These are phyloP conservation scores for Magnolia kwangsiensis DNA, from an alignment of 164 flowering plant genomes.

Conservation along the genomic window DNA sequence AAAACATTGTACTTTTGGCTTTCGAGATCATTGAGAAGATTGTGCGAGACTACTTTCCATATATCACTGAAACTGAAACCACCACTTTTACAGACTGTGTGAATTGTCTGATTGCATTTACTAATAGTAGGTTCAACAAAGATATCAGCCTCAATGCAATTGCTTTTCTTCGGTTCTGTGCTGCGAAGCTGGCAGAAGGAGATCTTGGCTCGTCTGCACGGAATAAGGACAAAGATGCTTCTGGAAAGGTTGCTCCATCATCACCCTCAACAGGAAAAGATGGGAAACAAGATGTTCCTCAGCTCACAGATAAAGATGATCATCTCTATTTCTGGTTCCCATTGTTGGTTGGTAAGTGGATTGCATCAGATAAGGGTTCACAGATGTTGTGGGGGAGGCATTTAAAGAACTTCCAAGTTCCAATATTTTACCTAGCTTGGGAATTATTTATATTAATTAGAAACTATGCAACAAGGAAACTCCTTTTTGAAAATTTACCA, in stretches of 20 bases:
- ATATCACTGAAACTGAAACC: conserved; percentile 96
- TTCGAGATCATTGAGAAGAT: conserved; percentile 98
- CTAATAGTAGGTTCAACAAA: conserved; percentile 88
- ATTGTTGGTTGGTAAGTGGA: conserved; percentile 78
- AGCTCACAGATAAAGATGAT: conserved; percentile 56
- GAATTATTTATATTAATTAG: no score
- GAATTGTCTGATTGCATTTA: conserved; percentile 91
- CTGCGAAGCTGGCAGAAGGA: conserved; percentile 94
- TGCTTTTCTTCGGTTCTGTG: conserved; percentile 90
- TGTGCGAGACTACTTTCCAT: conserved; percentile 92
- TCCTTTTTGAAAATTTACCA: no score
- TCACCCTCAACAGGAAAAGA: conserved; percentile 54
- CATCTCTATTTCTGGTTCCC: conserved; percentile 98
- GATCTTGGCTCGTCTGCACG: conserved; percentile 70
- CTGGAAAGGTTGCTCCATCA: conserved; percentile 42
- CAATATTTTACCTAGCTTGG: no score
- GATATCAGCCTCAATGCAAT: conserved; percentile 97
- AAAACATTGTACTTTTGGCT: conserved; percentile 90
- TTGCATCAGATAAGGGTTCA: background rate
- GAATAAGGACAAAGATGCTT: conserved; percentile 57
- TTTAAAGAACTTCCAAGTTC: no score
- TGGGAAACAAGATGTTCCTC: conserved; percentile 52
- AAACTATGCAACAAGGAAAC: no score
- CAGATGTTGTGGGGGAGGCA: background rate
- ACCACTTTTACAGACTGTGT: conserved; percentile 98